phyloP scores from a whole-genome alignment of 1,139 yeast species.

The Pichia sp. region DNA sequence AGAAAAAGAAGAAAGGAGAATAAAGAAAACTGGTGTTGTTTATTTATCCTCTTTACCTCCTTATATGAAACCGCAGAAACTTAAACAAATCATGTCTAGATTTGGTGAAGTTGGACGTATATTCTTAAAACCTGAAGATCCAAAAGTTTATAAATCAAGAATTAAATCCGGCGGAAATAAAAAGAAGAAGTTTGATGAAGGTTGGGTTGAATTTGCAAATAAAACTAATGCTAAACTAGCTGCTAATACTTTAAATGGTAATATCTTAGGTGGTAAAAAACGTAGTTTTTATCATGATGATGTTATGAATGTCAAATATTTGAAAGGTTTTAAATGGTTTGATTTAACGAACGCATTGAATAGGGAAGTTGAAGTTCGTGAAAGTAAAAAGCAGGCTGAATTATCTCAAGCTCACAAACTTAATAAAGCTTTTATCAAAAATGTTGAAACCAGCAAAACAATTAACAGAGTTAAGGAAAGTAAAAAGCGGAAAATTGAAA shows the following conservation, averaged over 20 bases:
- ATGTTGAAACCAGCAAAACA: slow-evolving; percentile 84
- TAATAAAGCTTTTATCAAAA: slow-evolving; percentile 74
- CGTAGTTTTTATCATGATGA: slow-evolving; percentile 93
- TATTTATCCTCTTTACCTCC: slow-evolving; percentile 91
- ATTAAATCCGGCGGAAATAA: slow-evolving; percentile 92
- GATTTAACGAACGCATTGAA: slow-evolving; percentile 93
- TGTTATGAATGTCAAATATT: slow-evolving; percentile 80
- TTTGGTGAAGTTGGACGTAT: slow-evolving; percentile 86
- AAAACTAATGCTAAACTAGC: slow-evolving; percentile 87
- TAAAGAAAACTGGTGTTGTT: slow-evolving; percentile 80
- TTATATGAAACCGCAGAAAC: slow-evolving; percentile 90
- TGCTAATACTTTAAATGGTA: slow-evolving; percentile 80
- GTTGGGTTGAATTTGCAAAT: slow-evolving; percentile 90
- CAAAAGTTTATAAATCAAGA: slow-evolving; percentile 55
- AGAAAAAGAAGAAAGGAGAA: slow-evolving; percentile 51
- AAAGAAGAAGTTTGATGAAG: slow-evolving; percentile 82
- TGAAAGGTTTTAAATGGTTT: slow-evolving; percentile 91
- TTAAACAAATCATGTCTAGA: slow-evolving; percentile 69
- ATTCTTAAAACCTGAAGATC: slow-evolving; percentile 82
- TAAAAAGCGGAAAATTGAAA: slow-evolving; percentile 21
- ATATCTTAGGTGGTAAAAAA: slow-evolving; percentile 86
- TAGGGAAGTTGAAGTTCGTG: slow-evolving; percentile 82
- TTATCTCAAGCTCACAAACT: slow-evolving; percentile 82
- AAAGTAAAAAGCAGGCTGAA: slow-evolving; percentile 80
- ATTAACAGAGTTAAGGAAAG: slow-evolving; percentile 54